Conservation (phyloP, 192 early-diverging fungal genomes). For the Coemansia furcata region DNA sequence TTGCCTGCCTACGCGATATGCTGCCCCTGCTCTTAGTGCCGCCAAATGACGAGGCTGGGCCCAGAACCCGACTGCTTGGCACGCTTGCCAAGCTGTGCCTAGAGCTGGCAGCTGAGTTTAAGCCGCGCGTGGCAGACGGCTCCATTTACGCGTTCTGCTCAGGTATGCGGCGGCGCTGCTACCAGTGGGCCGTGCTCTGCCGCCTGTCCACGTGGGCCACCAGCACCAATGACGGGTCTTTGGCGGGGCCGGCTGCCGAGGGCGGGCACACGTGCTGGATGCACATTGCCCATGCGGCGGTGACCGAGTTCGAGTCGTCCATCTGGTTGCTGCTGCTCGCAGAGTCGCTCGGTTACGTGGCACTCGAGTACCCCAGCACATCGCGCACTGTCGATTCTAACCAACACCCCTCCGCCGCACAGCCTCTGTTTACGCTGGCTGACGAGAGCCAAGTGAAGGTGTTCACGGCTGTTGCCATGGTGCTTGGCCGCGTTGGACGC, state of each 20-base stretch:
- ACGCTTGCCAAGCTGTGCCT: slow-evolving; percentile 1
- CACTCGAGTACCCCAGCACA: background rate
- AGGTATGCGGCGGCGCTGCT: slow-evolving; percentile 28
- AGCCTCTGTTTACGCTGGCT: slow-evolving; percentile 15
- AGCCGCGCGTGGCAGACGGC: background rate
- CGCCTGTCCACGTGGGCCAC: slow-evolving; percentile 26
- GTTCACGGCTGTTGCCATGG: slow-evolving; percentile 17
- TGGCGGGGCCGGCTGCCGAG: slow-evolving; percentile 14
- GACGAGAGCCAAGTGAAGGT: slow-evolving; percentile 16
- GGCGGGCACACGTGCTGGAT: slow-evolving; percentile 32
- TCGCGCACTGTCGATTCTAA: background rate
- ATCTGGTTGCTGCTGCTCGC: slow-evolving; percentile 38
- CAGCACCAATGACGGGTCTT: background rate
- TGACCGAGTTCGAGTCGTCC: background rate
- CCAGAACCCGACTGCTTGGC: background rate
- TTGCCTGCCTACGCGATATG: slow-evolving; percentile 36
- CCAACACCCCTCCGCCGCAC: background rate
- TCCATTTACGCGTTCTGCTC: slow-evolving; percentile 20
- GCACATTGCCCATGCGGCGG: slow-evolving; percentile 6
- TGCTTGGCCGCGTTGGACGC: slow-evolving; percentile 13
- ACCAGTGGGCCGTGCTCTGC: slow-evolving; percentile 45
- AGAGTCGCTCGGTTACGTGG: slow-evolving; percentile 27
- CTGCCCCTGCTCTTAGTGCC: slow-evolving; percentile 1
- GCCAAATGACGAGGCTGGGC: background rate
- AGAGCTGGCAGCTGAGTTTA: slow-evolving; percentile 8